Base-by-base conservation (phyloP, 306 rosid species). In the Ceratonia siliqua region DNA sequence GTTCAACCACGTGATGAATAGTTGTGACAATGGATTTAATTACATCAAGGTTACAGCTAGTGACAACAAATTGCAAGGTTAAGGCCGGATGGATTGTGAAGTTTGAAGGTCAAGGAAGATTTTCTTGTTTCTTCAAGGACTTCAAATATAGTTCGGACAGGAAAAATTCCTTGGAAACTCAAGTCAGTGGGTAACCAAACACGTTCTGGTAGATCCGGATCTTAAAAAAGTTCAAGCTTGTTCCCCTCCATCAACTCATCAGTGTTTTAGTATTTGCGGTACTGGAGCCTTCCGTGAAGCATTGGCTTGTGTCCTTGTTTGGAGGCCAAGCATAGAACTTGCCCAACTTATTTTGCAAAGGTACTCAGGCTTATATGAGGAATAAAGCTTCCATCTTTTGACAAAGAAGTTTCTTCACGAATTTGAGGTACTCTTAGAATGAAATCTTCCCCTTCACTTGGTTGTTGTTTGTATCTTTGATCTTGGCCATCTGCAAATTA, bases 401-500 rank as follows among this genome's bases (percentile, higher is more conserved):
- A 68, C 33, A n/a, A n/a, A 24, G 41, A 65, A 57, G 9, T 78
- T 78, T 38, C 79, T 35, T 66, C 74, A 71, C n/a, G 48, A 21
- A 35, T 42, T 56, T 53, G 66, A 58, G 49, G 48, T 30, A 15
- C 6, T 62, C 68, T 25, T 11, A 24, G 46, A 68, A 13, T 54
- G 78, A 43, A 55, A 36, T 28, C 38, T 66, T 53, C 72, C 67
- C 72, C 64, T 45, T 53, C 59, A 76, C 81, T 30, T 61, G 68
- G 71, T 74, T 46, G 70, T 61, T 71, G 64, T 67, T 62, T 8
- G 18, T 70, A 62, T 53, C 73, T 38, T 70, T 76, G 69, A 94
- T 88, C 84, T 80, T 84, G 32, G 79, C 63, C 96, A 85, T 83
- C 82, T 92, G 99, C 48, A 80, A 53, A 62, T 78, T 79, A 45